A percentile compares a stretch with the other conserved stretches of the same genome.
These are phyloP conservation scores for Vaccinium vitisidaea DNA, from an alignment of 148 eudicot genomes.

Conservation along the genomic window DNA sequence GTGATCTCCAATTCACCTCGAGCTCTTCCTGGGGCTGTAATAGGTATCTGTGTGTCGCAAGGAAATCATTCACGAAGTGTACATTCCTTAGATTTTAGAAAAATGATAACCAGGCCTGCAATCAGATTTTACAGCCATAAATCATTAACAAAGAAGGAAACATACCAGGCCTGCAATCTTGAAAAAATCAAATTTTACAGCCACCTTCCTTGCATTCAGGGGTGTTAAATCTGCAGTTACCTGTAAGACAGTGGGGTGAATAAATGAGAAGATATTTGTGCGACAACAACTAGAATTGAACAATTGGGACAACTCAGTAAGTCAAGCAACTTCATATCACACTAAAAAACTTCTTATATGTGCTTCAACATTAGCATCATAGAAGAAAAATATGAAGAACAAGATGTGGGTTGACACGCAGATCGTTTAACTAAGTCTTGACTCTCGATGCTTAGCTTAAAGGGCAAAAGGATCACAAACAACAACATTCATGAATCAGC, in stretches of 20 bases:
- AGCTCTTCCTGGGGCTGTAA: slow-evolving; percentile 91
- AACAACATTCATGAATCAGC: neutral
- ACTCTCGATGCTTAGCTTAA: neutral
- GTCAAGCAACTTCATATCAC: neutral
- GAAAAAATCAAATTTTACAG: slow-evolving; percentile 85
- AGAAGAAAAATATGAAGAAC: neutral
- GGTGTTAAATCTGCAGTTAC: slow-evolving; percentile 92
- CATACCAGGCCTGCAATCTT: slow-evolving; percentile 85
- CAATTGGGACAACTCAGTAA: neutral
- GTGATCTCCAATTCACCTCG: slow-evolving; percentile 78
- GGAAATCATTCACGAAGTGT: neutral
- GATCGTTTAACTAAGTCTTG: neutral
- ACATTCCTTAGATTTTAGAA: neutral
- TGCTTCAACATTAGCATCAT: neutral
- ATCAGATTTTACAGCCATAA: neutral
- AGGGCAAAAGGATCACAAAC: neutral
- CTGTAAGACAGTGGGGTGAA: slow-evolving; percentile 31
- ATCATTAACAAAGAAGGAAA: neutral
- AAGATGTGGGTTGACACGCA: neutral
- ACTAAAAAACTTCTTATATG: neutral
- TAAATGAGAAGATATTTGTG: neutral
- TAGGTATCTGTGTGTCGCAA: slow-evolving; percentile 56
- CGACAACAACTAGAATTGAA: neutral
- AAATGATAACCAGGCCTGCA: neutral
- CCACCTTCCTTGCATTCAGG: slow-evolving; percentile 79